These are phyloP conservation scores for Akanthomyces muscarius DNA, from an alignment of 2,329 filamentous ascomycete genomes.

Conservation along the genomic window DNA sequence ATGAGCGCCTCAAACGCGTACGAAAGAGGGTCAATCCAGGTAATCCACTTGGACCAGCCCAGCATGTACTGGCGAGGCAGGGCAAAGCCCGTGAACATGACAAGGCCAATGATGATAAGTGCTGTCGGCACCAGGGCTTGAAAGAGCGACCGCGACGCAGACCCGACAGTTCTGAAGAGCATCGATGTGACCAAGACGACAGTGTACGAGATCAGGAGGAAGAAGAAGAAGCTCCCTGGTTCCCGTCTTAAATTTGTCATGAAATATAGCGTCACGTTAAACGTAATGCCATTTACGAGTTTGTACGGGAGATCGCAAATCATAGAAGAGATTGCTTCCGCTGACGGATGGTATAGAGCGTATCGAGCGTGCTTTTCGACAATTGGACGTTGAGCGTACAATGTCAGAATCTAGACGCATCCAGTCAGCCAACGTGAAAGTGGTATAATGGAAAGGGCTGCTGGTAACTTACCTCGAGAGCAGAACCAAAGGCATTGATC, in stretches of 20 bases:
- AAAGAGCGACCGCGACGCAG: constrained; percentile 49
- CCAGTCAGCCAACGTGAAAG: constrained; percentile 25
- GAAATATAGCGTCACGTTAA: constrained; percentile 82
- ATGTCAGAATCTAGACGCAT: constrained; percentile 59
- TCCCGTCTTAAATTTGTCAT: constrained; percentile 75
- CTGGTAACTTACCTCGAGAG: constrained; percentile 53
- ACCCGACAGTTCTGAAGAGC: constrained; percentile 41
- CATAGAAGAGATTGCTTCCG: constrained; percentile 86
- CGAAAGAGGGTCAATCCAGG: constrained; percentile 58
- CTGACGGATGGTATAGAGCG: constrained; percentile 85
- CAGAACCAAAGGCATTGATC: constrained; percentile 78
- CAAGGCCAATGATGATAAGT: not conserved
- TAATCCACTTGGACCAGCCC: constrained; percentile 64
- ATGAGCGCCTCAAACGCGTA: constrained; percentile 63
- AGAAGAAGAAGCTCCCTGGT: constrained; percentile 78
- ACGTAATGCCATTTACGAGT: constrained; percentile 59
- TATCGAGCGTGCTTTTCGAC: constrained; percentile 87
- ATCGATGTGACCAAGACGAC: constrained; percentile 70
- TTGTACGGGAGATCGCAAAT: constrained; percentile 83
- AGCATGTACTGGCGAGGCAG: constrained; percentile 45
- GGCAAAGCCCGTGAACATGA: constrained; percentile 40
- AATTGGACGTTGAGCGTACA: constrained; percentile 85
- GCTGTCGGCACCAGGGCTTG: constrained; percentile 38
- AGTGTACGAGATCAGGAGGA: constrained; percentile 69
- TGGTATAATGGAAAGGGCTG: too few relatives aligned